A percentile compares a stretch with the other conserved stretches of the same genome.
These are phyloP conservation scores for Arthrobotrys sphaeroides DNA, from an alignment of 2,329 filamentous ascomycete genomes.

Conservation along the genomic window DNA sequence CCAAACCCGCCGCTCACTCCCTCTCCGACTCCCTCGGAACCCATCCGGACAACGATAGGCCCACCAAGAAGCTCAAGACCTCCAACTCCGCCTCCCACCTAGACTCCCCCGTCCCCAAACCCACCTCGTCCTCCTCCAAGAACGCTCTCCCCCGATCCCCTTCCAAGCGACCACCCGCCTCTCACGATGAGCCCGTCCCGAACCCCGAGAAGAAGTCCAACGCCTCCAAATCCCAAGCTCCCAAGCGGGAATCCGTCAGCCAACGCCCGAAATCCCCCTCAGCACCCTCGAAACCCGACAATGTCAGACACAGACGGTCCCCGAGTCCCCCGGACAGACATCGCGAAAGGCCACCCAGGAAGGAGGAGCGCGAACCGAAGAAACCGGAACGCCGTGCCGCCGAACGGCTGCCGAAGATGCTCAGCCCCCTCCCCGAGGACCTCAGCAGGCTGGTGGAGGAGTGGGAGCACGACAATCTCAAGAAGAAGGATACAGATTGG, in stretches of 20 bases:
- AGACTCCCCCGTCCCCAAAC: neutral
- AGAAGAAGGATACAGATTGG: constrained; percentile 23
- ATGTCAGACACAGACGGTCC: constrained; percentile 30
- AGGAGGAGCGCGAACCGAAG: constrained; percentile 25
- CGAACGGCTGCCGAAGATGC: constrained; percentile 40
- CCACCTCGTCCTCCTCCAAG: constrained; percentile 4
- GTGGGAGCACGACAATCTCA: constrained; percentile 25
- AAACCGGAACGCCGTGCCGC: constrained; percentile 19
- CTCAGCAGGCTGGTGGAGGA: constrained; percentile 46
- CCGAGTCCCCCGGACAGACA: constrained; percentile 30
- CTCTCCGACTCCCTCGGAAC: neutral
- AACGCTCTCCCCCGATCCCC: constrained; percentile 16
- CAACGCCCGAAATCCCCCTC: constrained; percentile 32
- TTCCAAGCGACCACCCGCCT: constrained; percentile 15
- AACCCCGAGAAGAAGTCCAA: constrained; percentile 10
- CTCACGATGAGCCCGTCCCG: constrained; percentile 3
- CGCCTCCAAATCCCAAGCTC: neutral
- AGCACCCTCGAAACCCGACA: constrained; percentile 16
- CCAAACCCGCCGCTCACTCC: constrained; percentile 13
- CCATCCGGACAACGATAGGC: constrained; percentile 40
- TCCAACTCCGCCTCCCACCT: constrained; percentile 19
- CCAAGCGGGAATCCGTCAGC: constrained; percentile 19
- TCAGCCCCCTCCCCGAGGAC: constrained; percentile 47
- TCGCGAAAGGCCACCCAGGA: constrained; percentile 17
- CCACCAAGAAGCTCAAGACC: constrained; percentile 46